Conservation (phyloP, 2,329 filamentous ascomycete genomes). For the Pseudocercospora pini-densiflorae region DNA sequence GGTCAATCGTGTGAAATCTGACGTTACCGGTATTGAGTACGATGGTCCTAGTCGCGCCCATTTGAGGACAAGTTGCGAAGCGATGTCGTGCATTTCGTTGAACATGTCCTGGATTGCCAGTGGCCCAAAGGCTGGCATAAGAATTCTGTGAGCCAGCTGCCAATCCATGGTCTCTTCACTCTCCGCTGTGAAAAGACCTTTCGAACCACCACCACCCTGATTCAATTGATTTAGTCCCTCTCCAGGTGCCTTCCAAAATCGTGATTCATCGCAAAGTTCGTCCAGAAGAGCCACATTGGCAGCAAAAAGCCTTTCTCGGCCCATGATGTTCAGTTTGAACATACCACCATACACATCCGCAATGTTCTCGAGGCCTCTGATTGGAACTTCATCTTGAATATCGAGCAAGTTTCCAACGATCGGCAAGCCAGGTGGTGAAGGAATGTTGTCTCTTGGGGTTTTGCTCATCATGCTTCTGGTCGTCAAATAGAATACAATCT, state of each 20-base stretch:
- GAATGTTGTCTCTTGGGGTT: neutral
- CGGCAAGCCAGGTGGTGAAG: constrained; percentile 22
- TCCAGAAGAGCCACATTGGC: constrained; percentile 39
- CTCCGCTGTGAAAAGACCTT: no score
- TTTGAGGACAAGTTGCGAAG: constrained; percentile 40
- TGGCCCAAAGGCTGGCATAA: constrained; percentile 73
- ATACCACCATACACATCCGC: constrained; percentile 33
- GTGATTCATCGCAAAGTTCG: no score
- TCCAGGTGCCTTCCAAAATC: no score
- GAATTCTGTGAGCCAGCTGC: constrained; percentile 53
- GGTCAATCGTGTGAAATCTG: constrained; percentile 73
- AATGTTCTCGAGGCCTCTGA: constrained; percentile 60
- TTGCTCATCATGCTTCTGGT: neutral
- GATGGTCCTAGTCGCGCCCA: constrained; percentile 55
- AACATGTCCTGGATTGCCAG: constrained; percentile 69
- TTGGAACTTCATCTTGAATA: constrained; percentile 59
- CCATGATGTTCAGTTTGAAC: constrained; percentile 26
- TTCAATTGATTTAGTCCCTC: constrained; percentile 52
- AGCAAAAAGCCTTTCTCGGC: constrained; percentile 28
- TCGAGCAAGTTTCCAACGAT: constrained; percentile 44
- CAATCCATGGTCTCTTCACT: constrained; percentile 48
- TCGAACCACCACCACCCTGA: constrained; percentile 63
- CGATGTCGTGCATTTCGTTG: constrained; percentile 56
- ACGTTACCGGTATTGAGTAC: constrained; percentile 62
- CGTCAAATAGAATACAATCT: neutral